Base-by-base conservation (phyloP, 2,329 filamentous ascomycete species). In the Aplosporella prunicola region DNA sequence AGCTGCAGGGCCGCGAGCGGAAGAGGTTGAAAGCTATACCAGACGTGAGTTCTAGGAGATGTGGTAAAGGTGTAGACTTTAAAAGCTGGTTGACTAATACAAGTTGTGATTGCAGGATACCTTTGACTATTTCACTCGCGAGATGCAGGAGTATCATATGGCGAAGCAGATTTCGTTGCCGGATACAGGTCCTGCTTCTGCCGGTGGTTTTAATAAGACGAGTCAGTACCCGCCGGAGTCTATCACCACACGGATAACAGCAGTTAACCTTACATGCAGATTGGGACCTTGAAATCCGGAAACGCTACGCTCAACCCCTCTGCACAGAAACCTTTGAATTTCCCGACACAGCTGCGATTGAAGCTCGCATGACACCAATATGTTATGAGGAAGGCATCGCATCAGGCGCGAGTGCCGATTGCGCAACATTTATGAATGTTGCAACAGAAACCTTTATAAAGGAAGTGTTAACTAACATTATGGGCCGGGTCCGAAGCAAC, bases 161-260 rank as follows among this genome's bases (percentile, higher is more conserved):
- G 55, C 57, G 17, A 54, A 58, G 35, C 42, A 53, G 31, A 59
- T 56, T 37, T 71, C 69, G 49, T 53, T 69, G 29, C 67, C 71
- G 18, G 71, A 79, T 20, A 74, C 84, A 40, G 72, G 77, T 7
- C 78, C 80, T 17, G 71, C 78, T 18, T 78, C 77, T 51, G 80
- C 80, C 16, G 80, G 77, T 18, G 81, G 81, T 14, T 70, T 89
- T 30, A 87, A 84, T 47, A 86, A 89, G 68, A 93, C 72, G 23
- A 76, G 81, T 86, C 68, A 55, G 78, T 62, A 18, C 15, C 17
- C 15, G 5, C 14, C 22, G 22, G n/a, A 24, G 15, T 8, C n/a
- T n/a, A n/a, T n/a, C n/a, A n/a, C n/a, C n/a, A n/a, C n/a, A n/a
- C n/a, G n/a, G n/a, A n/a, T n/a, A n/a, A n/a, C n/a, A 32, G 9